Conservation (phyloP, 345 rosid genomes). For the Psidium guajava region DNA sequence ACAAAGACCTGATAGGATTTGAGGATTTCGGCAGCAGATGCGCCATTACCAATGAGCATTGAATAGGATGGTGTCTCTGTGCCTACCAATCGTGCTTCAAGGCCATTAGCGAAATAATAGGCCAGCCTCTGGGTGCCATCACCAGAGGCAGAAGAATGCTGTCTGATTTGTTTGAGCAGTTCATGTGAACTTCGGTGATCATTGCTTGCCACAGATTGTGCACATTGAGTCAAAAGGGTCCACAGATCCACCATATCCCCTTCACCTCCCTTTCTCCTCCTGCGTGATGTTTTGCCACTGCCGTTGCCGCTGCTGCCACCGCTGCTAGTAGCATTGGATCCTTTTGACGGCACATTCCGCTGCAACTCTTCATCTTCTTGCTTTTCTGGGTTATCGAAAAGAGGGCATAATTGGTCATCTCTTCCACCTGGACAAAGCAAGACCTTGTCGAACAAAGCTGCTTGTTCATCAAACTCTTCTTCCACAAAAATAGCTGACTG, state of each 20-base stretch:
- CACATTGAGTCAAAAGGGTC: constrained; percentile 47
- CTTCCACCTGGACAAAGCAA: constrained; percentile 19
- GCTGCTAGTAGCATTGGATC: not conserved
- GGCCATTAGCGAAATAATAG: constrained; percentile 47
- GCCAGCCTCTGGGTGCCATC: constrained; percentile 62
- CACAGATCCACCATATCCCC: constrained; percentile 38
- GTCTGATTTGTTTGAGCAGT: constrained; percentile 49
- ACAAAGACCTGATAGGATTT: constrained; percentile 41
- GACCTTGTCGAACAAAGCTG: constrained; percentile 32
- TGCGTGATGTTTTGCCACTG: constrained; percentile 2
- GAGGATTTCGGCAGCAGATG: constrained; percentile 44
- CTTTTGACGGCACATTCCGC: not conserved
- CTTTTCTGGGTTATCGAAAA: not conserved
- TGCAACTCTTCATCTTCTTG: not conserved
- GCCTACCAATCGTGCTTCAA: constrained; percentile 57
- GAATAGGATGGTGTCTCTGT: constrained; percentile 15
- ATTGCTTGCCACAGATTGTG: constrained; percentile 50
- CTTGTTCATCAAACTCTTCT: constrained; percentile 15
- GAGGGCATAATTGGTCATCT: not conserved
- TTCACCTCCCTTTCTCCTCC: constrained; percentile 10
- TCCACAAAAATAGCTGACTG: constrained; percentile 28
- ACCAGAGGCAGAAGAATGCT: constrained; percentile 44
- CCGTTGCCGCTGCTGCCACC: not conserved
- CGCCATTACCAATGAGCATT: constrained; percentile 1
- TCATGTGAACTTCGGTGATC: constrained; percentile 49